These are phyloP conservation scores for Xylaria curta DNA, from an alignment of 495 filamentous ascomycete species.

Conservation along the genomic window DNA sequence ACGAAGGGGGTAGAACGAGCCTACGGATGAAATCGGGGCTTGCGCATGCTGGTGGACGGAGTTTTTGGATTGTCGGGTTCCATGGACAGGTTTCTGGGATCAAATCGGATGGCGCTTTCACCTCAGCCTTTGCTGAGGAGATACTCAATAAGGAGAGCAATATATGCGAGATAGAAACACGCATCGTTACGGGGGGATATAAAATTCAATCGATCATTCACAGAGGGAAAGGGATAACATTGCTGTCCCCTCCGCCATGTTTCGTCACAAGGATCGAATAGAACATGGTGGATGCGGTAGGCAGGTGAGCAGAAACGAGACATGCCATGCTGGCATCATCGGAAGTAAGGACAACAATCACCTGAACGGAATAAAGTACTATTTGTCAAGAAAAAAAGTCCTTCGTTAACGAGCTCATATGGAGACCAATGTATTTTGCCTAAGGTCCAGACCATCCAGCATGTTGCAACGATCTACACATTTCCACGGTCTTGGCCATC, in stretches of 20 bases:
- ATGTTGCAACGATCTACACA: background rate
- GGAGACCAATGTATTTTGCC: constrained; percentile 12
- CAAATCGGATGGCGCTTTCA: background rate
- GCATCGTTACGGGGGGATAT: constrained; percentile 1
- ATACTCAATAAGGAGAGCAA: background rate
- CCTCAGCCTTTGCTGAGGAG: constrained; percentile 1
- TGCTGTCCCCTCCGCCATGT: background rate
- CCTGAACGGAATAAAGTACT: background rate
- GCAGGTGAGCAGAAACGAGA: background rate
- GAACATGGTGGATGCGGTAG: background rate
- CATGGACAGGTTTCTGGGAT: constrained; percentile 12
- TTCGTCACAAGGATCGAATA: background rate
- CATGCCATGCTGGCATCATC: background rate
- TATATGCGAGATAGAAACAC: background rate
- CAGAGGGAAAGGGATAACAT: background rate
- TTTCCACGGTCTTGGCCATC: constrained; percentile 7
- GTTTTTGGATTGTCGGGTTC: constrained; percentile 13
- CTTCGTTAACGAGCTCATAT: constrained; percentile 8
- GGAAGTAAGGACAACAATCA: background rate
- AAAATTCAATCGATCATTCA: background rate
- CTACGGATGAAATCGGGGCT: constrained; percentile 19
- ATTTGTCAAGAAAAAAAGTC: background rate
- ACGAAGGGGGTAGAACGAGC: background rate
- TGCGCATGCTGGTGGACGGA: constrained; percentile 13
- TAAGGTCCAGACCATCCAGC: constrained; percentile 9